These are phyloP conservation scores for Venturia pyrina DNA, from an alignment of 2,329 filamentous ascomycete genomes.

Conservation along the genomic window DNA sequence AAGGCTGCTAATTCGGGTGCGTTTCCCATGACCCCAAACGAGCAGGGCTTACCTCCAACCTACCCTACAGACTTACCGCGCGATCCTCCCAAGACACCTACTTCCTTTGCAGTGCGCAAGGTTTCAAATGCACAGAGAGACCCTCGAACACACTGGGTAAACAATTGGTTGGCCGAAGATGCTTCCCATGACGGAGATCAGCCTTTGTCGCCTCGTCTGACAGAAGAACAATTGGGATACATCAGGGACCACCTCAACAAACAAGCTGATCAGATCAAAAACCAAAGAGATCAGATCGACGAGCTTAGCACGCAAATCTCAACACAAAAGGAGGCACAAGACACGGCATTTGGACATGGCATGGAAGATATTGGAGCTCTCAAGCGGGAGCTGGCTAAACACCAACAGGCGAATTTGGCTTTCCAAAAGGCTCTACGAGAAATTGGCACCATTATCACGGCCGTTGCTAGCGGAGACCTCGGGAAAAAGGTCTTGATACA, in stretches of 20 bases:
- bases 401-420: conserved; percentile 95
- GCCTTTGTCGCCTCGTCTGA: conserved; percentile 46
- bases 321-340: conserved; percentile 76
- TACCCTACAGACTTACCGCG: conserved; percentile 47
- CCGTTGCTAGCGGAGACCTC: conserved; percentile 87
- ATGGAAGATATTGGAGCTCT: conserved; percentile 82
- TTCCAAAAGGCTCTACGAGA: conserved; percentile 96
- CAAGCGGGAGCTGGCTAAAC: conserved; percentile 90
- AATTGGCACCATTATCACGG: conserved; percentile 94
- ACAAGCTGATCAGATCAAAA: conserved; percentile 84
- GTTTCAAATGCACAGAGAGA: conserved; percentile 25
- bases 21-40: conserved; percentile 74
- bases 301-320: conserved; percentile 78
- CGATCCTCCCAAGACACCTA: conserved; percentile 26
- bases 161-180: conserved; percentile 44
- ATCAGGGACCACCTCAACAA: conserved; percentile 86
- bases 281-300: conserved; percentile 74
- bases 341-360: conserved; percentile 65
- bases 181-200: conserved; percentile 35
- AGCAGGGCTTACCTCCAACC: conserved; percentile 45
- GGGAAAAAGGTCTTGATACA: conserved; percentile 97
- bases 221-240: conserved; percentile 74
- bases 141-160: conserved; percentile 33
- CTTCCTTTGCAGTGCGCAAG: conserved; percentile 20
- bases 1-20: conserved; percentile 52